Evolutionary conservation across 2,329 filamentous ascomycete species (phyloP), one percentile per base, ranked within the genome.

Genomic region (Xylaria sp.): DNA sequence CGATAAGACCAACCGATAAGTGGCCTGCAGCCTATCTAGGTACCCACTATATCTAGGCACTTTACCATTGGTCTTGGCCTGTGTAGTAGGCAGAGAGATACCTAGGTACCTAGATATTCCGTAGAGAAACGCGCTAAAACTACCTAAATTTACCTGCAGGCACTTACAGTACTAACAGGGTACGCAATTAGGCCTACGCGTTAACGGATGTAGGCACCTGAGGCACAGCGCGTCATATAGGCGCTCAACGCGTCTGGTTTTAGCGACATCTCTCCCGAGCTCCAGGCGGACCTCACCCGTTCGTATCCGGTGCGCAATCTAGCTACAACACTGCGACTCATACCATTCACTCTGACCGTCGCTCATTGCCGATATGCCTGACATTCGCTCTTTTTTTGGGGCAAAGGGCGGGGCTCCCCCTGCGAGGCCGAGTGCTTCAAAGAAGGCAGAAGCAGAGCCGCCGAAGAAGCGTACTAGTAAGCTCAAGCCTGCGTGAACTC

Each of bases 331-430:
- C 11, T 47, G 35, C 46, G 37, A 35, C 15, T 17, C 37, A 31
- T 27, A 37, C 54, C 43, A 52, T 46, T 23, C 15, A 10, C 21
- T 46, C 9, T 19, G 5, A 25, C 23, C 7, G 29, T 47, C 37
- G 13, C 38, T 7, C 19, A 35, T 29, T 25, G 35, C 17, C 43
- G 52, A 51, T 52, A 96, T 97, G 93, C 87, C 93, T 65, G 94
- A 98, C 77, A 98, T 97, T 72, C 86, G 93, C 73, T 92, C 84
- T 70, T 98, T 97, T 78, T 97, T 98, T 80, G 88, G 90, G 57
- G 87, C 90, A 63, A 93, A 93, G 76, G 86, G 87, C 53, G 83
- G 85, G 66, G 81, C 84, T 69, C 79, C 83, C 44, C 79, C 84
- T 51, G 77, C 81, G 48, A 81, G 84, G 68, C 78, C 80, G 65